Base-by-base conservation (phyloP, 1,139 yeast species). In the Nakaseomyces bracarensis region DNA sequence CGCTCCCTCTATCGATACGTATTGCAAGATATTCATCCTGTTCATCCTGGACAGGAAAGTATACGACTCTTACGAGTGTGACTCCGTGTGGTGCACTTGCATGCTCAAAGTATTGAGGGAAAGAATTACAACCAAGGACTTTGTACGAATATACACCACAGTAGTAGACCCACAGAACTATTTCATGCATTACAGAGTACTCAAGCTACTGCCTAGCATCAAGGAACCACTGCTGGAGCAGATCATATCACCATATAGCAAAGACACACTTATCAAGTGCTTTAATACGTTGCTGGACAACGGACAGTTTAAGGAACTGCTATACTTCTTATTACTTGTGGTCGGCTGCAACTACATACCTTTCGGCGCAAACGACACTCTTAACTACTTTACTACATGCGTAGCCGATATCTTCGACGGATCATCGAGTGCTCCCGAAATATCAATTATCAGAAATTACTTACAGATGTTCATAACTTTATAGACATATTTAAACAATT, bases 11-110 rank as follows among this genome's bases (percentile, higher is more conserved):
- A 41, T 44, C 14, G 27, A 40, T 4, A 36, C 22, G 1, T 53
- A 45, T 31, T 31, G 47, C 10, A 43, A 40, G 31, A 41, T 42
- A 28, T 50, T 57, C 39, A 39, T 56, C 21, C 51, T 49, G 20
- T 48, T 56, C 14, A 45, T 58, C 13, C 44, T 60, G 14, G 64
- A 60, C 39, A 47, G 56, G 21, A 57, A 55, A 16, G 34, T 58
- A 7, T 58, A 44, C 42, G 53, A 56, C 18, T 54, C 58, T 5
- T 28, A 44, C 4, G 49, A 46, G 18, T 47, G 50, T 25, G 46
- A 50, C 20, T 18, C 46, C 2, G 11, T 26, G 0, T 47, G 53
- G 57, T 51, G 56, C 35, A 33, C 42, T 9, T 28, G 31, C 3
- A 26, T 49, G 4, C 46, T 40, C 29, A 26, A 42, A 3, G 33